Evolutionary conservation across 2,329 filamentous ascomycete species (phyloP).

Genomic region (Penicillium sp.): DNA sequence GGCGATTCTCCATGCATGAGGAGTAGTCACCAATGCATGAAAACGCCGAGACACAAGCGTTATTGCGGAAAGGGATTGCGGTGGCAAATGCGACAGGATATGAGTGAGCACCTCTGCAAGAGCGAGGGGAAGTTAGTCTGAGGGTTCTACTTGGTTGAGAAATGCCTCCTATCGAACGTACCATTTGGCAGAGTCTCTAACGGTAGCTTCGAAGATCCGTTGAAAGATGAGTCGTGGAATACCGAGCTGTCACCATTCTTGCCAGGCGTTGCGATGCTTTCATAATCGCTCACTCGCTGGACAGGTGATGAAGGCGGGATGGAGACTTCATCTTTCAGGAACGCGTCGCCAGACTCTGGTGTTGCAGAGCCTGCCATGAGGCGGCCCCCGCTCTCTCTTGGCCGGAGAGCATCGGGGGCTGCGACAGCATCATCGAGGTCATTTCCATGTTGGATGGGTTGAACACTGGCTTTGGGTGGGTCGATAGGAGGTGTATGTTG

Average conservation of each 20-base stretch:
- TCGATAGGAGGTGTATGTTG: constrained; percentile 41
- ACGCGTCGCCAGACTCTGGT: constrained; percentile 16
- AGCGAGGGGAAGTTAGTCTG: constrained; percentile 7
- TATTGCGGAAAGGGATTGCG: constrained; percentile 73
- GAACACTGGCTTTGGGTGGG: constrained; percentile 30
- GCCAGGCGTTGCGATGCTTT: constrained; percentile 40
- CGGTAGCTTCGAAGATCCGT: constrained; percentile 42
- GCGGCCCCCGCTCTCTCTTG: constrained; percentile 34
- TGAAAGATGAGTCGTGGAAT: constrained; percentile 48
- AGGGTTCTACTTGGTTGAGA: background rate
- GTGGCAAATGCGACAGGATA: constrained; percentile 81
- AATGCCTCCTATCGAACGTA: constrained; percentile 36
- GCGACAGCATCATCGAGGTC: constrained; percentile 36
- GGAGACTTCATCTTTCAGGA: constrained; percentile 23
- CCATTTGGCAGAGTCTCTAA: constrained; percentile 72
- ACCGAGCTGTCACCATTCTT: constrained; percentile 38
- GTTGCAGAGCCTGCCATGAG: constrained; percentile 6
- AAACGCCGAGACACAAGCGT: constrained; percentile 84
- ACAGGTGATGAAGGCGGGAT: constrained; percentile 39
- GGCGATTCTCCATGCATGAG: constrained; percentile 88
- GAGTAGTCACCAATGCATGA: constrained; percentile 77
- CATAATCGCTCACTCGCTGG: constrained; percentile 52
- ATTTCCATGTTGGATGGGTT: constrained; percentile 56
- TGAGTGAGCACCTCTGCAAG: constrained; percentile 80
- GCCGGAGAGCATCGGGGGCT: constrained; percentile 41